These are phyloP conservation scores for Arxiozyma telluris DNA, from an alignment of 1,139 yeast species.

Conservation along the genomic window DNA sequence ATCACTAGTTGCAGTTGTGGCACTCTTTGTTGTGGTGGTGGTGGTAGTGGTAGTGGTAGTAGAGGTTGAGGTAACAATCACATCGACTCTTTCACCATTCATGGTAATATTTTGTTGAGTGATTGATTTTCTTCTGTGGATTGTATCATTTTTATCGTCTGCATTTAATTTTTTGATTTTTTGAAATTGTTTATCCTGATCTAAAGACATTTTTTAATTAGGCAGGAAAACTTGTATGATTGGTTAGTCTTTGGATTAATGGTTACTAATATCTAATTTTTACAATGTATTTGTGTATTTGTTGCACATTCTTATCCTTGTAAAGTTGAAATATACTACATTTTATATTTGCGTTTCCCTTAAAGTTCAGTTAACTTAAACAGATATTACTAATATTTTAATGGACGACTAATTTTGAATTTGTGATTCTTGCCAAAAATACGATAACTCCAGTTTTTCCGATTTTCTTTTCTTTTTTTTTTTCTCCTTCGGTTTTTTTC, in stretches of 20 bases:
- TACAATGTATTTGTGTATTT: background rate
- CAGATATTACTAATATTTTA: too few relatives aligned
- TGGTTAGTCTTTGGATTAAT: background rate
- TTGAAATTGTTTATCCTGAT: slow-evolving; percentile 5
- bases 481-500: background rate
- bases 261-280: too few relatives aligned
- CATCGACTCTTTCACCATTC: background rate
- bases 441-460: background rate
- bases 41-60: background rate
- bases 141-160: background rate
- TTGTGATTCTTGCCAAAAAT: background rate
- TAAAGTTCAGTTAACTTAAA: too few relatives aligned
- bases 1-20: background rate
- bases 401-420: background rate
- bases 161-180: background rate
- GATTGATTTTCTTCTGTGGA: background rate
- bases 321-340: background rate
- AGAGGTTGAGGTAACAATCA: background rate
- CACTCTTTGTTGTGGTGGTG: background rate
- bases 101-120: background rate
- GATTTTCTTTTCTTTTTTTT: too few relatives aligned
- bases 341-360: background rate
- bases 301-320: background rate
- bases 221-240: background rate
- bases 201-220: background rate